Evolutionary conservation across 805 yeast genomes (phyloP).

Genomic region (Barnettozyma wickerhamii): DNA sequence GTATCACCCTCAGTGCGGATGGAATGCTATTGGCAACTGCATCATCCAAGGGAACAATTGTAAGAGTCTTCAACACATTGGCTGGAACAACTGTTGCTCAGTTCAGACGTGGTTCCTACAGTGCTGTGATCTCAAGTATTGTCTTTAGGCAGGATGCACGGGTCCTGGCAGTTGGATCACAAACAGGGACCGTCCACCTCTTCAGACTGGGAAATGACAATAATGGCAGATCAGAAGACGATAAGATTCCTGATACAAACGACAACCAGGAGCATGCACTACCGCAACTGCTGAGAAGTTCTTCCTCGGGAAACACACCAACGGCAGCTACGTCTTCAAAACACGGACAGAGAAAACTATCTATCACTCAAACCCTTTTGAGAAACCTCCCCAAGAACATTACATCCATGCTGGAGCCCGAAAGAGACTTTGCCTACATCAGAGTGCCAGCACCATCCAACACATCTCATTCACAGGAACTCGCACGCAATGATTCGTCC

Average conservation of each 20-base stretch:
- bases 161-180: slow-evolving; percentile 52
- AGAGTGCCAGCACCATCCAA: slow-evolving; percentile 30
- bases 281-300: slow-evolving; percentile 8
- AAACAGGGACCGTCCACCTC: slow-evolving; percentile 63
- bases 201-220: slow-evolving; percentile 37
- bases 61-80: slow-evolving; percentile 70
- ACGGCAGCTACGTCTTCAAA: background rate
- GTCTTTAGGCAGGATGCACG: slow-evolving; percentile 46
- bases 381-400: slow-evolving; percentile 26
- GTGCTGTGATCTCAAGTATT: slow-evolving; percentile 49
- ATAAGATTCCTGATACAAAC: background rate
- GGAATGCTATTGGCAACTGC: slow-evolving; percentile 86
- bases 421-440: slow-evolving; percentile 59
- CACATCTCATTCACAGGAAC: background rate
- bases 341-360: slow-evolving; percentile 12
- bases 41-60: slow-evolving; percentile 84
- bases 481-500: background rate
- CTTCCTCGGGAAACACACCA: slow-evolving; percentile 1
- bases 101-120: slow-evolving; percentile 76
- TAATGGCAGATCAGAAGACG: background rate
- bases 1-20: slow-evolving; percentile 62
- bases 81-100: slow-evolving; percentile 55
- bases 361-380: slow-evolving; percentile 24
- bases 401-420: slow-evolving; percentile 58
- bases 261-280: slow-evolving; percentile 9